A percentile compares a stretch with the other conserved stretches of the same genome.
Evolutionary conservation across 345 rosid genomes (phyloP).

Genomic region (Hibiscus tridactylites): DNA sequence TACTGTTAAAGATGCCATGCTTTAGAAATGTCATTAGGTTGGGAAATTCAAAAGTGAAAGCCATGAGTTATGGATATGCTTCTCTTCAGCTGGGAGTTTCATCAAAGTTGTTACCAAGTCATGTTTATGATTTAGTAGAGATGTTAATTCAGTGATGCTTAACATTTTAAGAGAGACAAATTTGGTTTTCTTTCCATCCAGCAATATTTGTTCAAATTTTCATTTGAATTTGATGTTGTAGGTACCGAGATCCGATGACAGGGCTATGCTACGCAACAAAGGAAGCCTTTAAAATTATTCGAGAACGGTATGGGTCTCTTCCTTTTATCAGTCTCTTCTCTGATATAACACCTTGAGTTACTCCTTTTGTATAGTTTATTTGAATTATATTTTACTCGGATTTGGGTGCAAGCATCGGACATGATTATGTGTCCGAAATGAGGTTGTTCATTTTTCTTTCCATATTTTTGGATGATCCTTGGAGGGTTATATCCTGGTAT

Average conservation of each 20-base stretch:
- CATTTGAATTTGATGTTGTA: slow-evolving; percentile 17
- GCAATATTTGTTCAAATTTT: slow-evolving; percentile 6
- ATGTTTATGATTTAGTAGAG: not conserved
- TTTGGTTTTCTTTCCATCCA: not conserved
- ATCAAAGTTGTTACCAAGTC: not conserved
- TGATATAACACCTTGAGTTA: not conserved
- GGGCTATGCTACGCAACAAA: slow-evolving; percentile 75
- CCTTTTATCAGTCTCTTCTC: not conserved
- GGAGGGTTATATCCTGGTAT: not conserved
- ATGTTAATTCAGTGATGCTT: too few relatives aligned
- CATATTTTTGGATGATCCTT: not conserved
- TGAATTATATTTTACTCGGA: not conserved
- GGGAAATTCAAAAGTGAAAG: not conserved
- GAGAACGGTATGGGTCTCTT: slow-evolving; percentile 48
- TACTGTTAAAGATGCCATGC: not conserved
- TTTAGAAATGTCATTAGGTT: not conserved
- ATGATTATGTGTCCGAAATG: not conserved
- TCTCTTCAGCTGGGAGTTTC: not conserved
- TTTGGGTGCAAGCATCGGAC: not conserved
- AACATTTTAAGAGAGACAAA: not conserved
- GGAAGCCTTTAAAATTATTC: slow-evolving; percentile 79
- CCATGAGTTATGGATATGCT: not conserved
- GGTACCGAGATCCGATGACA: slow-evolving; percentile 94
- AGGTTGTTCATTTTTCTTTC: not conserved
- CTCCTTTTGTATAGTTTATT: not conserved